Conservation (phyloP, 2,329 filamentous ascomycete genomes). For the Myotisia sp. region DNA sequence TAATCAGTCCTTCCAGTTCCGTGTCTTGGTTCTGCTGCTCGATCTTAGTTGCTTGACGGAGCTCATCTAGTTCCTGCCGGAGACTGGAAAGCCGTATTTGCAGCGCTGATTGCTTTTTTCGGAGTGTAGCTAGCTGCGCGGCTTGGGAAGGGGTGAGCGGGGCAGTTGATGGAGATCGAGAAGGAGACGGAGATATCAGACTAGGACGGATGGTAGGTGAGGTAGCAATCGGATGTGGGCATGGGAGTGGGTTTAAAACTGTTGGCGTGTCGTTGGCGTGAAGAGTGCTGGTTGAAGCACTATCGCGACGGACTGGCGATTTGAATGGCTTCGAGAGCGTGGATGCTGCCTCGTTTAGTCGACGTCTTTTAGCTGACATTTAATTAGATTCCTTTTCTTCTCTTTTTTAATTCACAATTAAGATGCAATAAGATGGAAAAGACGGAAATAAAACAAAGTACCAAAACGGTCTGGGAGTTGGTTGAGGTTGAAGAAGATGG, state of each 20-base stretch:
- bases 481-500: too few species aligned
- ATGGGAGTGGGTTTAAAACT: neutral
- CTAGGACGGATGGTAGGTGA: neutral
- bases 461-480: too few species aligned
- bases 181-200: neutral
- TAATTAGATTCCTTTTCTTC: too few species aligned
- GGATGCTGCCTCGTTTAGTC: slow-evolving; percentile 43
- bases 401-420: too few species aligned
- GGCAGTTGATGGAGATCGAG: slow-evolving; percentile 2
- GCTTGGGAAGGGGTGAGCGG: neutral
- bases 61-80: slow-evolving; percentile 34
- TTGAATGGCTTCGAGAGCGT: slow-evolving; percentile 57
- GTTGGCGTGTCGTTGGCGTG: neutral
- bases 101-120: slow-evolving; percentile 24
- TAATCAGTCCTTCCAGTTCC: slow-evolving; percentile 42
- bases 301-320: slow-evolving; percentile 43
- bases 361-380: slow-evolving; percentile 43
- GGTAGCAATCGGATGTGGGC: too few species aligned
- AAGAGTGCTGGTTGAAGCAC: neutral
- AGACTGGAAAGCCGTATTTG: slow-evolving; percentile 20
- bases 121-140: slow-evolving; percentile 19
- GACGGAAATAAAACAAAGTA: too few species aligned
- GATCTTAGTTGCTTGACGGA: slow-evolving; percentile 41
- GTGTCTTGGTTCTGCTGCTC: slow-evolving; percentile 33
- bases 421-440: too few species aligned